A percentile compares a stretch with the other conserved stretches of the same genome.
Conservation (phyloP, 768 basidiomycete species). For the Mycena vulgaris region DNA sequence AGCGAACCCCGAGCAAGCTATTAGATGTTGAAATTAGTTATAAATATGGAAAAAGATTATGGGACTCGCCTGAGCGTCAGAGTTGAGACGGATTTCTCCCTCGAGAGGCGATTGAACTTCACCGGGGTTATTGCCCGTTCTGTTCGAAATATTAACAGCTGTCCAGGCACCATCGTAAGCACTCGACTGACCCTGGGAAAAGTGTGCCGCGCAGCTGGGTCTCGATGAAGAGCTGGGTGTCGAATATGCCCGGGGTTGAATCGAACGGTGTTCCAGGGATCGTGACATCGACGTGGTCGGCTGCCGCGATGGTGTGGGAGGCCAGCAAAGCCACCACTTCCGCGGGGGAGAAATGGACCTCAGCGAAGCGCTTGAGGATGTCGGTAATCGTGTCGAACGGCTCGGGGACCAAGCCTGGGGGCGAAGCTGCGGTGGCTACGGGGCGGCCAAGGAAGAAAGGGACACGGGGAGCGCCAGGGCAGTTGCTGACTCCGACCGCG, state of each 20-base stretch:
- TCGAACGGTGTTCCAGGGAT: conserved; percentile 48
- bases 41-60: neutral
- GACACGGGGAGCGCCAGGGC: conserved; percentile 52
- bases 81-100: conserved; percentile 62
- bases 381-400: conserved; percentile 34
- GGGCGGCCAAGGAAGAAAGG: conserved; percentile 50
- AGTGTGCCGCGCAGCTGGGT: conserved; percentile 45
- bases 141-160: conserved; percentile 43
- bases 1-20: conserved; percentile 39
- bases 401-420: conserved; percentile 43
- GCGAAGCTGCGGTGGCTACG: conserved; percentile 35
- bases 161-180: conserved; percentile 3
- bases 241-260: conserved; percentile 49
- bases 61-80: conserved; percentile 46
- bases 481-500: conserved; percentile 48
- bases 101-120: conserved; percentile 56
- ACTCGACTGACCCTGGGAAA: conserved; percentile 47
- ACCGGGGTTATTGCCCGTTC: conserved; percentile 54
- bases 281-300: conserved; percentile 45
- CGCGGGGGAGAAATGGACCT: conserved; percentile 16
- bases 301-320: conserved; percentile 39
- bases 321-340: conserved; percentile 22
- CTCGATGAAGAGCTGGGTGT: conserved; percentile 53
- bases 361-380: conserved; percentile 18
- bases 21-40: no score